A percentile compares a stretch with the other conserved stretches of the same genome.
phyloP scores from a whole-genome alignment of 176 grass and related monocot genomes.

The Chrysopogon serrulatus region DNA sequence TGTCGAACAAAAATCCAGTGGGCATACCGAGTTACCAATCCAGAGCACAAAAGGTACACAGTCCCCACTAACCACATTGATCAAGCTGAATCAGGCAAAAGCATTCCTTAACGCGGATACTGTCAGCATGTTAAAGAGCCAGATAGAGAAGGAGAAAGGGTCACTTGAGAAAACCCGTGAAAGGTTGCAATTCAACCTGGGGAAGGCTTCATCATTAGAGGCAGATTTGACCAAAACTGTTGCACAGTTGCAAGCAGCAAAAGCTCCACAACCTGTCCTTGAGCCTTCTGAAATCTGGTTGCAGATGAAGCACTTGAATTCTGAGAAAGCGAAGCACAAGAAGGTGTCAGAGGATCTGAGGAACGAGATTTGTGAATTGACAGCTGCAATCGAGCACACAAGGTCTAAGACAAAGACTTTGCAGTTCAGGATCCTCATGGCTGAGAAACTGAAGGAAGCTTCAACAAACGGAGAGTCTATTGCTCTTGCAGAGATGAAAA shows the following conservation, averaged over 20 bases:
- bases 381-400: slow-evolving; percentile 64
- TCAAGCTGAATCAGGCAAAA: slow-evolving; percentile 88
- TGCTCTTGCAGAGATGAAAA: slow-evolving; percentile 51
- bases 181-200: slow-evolving; percentile 47
- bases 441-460: slow-evolving; percentile 77
- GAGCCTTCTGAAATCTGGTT: slow-evolving; percentile 58
- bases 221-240: slow-evolving; percentile 50
- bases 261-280: slow-evolving; percentile 22
- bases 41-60: slow-evolving; percentile 31
- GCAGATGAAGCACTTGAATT: slow-evolving; percentile 58
- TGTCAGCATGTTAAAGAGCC: slow-evolving; percentile 45
- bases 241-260: slow-evolving; percentile 37
- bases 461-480: slow-evolving; percentile 54
- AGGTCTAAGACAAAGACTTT: slow-evolving; percentile 69
- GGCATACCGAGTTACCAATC: neutral
- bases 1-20: slow-evolving; percentile 21
- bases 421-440: slow-evolving; percentile 72
- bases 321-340: slow-evolving; percentile 55
- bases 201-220: slow-evolving; percentile 44
- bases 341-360: slow-evolving; percentile 48
- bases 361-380: slow-evolving; percentile 50
- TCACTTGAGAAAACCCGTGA: slow-evolving; percentile 70
- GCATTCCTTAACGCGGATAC: slow-evolving; percentile 66
- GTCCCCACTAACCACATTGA: slow-evolving; percentile 58
- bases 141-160: slow-evolving; percentile 68